phyloP scores from a whole-genome alignment of 2,329 filamentous ascomycete species.

The Alternaria postmessia region DNA sequence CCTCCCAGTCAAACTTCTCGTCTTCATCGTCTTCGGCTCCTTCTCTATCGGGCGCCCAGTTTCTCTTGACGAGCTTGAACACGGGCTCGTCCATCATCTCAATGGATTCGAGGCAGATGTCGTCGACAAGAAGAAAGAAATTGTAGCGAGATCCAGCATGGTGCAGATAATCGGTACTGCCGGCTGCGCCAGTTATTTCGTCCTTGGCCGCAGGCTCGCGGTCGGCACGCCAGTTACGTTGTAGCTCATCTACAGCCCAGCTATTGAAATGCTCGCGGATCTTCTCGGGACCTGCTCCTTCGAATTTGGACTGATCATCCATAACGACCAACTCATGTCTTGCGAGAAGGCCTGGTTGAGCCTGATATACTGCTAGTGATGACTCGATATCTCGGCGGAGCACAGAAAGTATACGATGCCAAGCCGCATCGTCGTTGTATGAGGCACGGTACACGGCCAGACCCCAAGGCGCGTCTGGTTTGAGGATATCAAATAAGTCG shows the following conservation, averaged over 20 bases:
- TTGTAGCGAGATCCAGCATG: constrained; percentile 3
- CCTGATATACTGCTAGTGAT: neutral
- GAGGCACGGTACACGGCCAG: constrained; percentile 5
- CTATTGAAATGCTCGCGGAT: constrained; percentile 5
- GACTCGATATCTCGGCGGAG: neutral
- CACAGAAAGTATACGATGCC: constrained; percentile 5
- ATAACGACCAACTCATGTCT: constrained; percentile 3
- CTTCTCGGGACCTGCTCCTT: constrained; percentile 2
- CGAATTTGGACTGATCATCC: constrained; percentile 1
- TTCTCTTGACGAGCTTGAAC: constrained; percentile 2
- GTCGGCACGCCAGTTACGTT: constrained; percentile 6
- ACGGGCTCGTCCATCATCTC: neutral
- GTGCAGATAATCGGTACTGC: neutral
- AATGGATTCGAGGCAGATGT: constrained; percentile 6
- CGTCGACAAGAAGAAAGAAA: constrained; percentile 1
- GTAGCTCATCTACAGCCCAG: constrained; percentile 5
- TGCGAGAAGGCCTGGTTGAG: neutral
- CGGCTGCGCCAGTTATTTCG: neutral
- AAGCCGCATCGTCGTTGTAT: constrained; percentile 8
- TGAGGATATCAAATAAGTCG: neutral
- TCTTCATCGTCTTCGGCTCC: constrained; percentile 5
- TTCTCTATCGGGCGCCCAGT: neutral
- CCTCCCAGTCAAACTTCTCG: constrained; percentile 4
- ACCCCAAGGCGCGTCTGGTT: constrained; percentile 8
- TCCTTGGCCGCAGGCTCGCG: neutral